These are phyloP conservation scores for Penicilliopsis zonata DNA, from an alignment of 495 filamentous ascomycete species.

Conservation along the genomic window DNA sequence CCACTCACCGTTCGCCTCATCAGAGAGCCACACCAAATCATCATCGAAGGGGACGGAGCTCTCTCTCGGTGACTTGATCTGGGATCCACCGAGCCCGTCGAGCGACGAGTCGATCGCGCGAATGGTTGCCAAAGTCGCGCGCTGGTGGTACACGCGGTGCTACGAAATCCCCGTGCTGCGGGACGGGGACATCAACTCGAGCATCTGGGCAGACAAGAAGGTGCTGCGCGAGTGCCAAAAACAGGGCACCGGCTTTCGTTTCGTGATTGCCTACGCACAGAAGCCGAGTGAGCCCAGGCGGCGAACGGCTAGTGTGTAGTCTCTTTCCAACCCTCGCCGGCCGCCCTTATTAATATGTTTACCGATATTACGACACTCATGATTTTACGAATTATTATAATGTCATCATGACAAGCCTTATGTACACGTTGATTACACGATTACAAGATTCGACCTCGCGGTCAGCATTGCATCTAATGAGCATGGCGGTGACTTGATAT, in stretches of 20 bases:
- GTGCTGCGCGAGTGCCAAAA: slow-evolving; percentile 78
- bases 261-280: slow-evolving; percentile 85
- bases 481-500: too few relatives aligned
- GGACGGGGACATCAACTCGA: slow-evolving; percentile 37
- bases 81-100: slow-evolving; percentile 41
- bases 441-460: too few relatives aligned
- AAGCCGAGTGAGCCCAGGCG: slow-evolving; percentile 51
- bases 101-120: slow-evolving; percentile 76
- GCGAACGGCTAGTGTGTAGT: slow-evolving; percentile 44
- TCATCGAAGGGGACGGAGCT: slow-evolving; percentile 37
- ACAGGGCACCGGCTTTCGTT: slow-evolving; percentile 72
- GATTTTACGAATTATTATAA: too few relatives aligned
- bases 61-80: slow-evolving; percentile 59
- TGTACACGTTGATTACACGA: too few relatives aligned
- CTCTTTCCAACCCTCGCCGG: too few relatives aligned
- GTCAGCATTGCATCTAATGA: too few relatives aligned
- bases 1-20: slow-evolving; percentile 15
- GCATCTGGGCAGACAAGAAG: slow-evolving; percentile 71
- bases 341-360: too few relatives aligned
- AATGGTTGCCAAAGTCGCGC: slow-evolving; percentile 81
- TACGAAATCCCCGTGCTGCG: slow-evolving; percentile 61
- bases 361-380: too few relatives aligned
- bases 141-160: slow-evolving; percentile 93
- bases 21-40: slow-evolving; percentile 17
- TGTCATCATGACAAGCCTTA: too few relatives aligned